These are phyloP conservation scores for Saussurea involucrata DNA, from an alignment of 129 eudicot species.

Conservation along the genomic window DNA sequence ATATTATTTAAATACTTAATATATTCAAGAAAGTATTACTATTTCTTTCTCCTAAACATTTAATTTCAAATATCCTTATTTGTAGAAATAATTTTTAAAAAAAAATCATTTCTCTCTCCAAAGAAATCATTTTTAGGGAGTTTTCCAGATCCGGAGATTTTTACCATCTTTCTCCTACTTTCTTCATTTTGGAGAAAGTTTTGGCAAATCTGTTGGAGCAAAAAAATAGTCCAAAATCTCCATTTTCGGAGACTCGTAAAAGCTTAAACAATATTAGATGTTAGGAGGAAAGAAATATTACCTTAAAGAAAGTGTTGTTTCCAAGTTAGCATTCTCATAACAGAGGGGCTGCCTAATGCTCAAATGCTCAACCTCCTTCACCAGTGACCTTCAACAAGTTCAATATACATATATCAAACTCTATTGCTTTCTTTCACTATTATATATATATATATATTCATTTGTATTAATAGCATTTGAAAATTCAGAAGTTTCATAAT, in stretches of 20 bases:
- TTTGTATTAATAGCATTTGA: neutral
- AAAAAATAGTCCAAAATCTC: neutral
- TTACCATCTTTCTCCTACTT: neutral
- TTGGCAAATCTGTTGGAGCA: neutral
- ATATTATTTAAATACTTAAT: neutral
- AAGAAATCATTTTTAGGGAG: neutral
- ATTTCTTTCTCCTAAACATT: neutral
- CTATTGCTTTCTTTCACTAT: neutral
- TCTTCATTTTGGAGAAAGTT: neutral
- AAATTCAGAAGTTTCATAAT: neutral
- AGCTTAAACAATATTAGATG: neutral
- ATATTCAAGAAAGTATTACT: neutral
- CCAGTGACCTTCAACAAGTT: slow-evolving; percentile 20
- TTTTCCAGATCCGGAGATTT: neutral
- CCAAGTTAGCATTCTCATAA: slow-evolving; percentile 14
- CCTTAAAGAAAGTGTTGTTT: slow-evolving; percentile 22
- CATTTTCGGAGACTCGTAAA: neutral
- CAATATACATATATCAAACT: neutral
- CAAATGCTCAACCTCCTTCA: slow-evolving; percentile 2
- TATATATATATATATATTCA: neutral
- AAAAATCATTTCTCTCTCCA: neutral
- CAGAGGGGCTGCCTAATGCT: neutral
- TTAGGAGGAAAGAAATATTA: neutral
- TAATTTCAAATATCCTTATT: neutral
- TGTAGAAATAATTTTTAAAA: neutral